phyloP scores from a whole-genome alignment of 305 asterid species.

The Fraxinus sp. region DNA sequence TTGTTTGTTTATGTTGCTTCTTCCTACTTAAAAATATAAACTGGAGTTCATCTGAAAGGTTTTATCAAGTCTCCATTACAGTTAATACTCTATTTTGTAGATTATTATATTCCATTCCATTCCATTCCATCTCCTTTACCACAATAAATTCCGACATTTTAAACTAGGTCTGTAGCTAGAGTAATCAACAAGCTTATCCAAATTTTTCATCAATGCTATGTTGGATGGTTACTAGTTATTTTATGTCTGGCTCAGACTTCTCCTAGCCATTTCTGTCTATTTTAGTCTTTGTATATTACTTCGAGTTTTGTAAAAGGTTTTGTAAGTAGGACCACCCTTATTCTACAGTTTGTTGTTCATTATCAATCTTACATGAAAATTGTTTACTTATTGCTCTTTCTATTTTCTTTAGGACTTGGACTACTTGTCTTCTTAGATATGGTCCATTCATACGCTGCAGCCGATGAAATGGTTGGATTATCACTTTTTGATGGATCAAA shows the following conservation, averaged over 20 bases:
- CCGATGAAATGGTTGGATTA: slow-evolving; percentile 96
- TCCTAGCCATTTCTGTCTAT: slow-evolving; percentile 7
- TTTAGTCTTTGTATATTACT: not conserved
- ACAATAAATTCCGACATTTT: not conserved
- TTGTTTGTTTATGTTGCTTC: not conserved
- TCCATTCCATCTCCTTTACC: not conserved
- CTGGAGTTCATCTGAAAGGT: not conserved
- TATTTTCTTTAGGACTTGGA: slow-evolving; percentile 70
- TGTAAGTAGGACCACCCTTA: slow-evolving; percentile 12
- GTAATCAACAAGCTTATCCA: not conserved
- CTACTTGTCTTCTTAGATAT: slow-evolving; percentile 83
- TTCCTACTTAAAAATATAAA: not conserved
- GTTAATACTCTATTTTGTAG: slow-evolving; percentile 7
- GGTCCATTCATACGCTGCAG: slow-evolving; percentile 94
- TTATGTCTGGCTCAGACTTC: not conserved
- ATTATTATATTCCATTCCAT: not conserved
- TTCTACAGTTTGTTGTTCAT: slow-evolving; percentile 18
- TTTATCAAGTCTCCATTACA: not conserved
- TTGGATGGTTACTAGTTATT: not conserved
- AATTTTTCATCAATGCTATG: not conserved
- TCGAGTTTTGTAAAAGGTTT: not conserved
- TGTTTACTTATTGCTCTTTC: slow-evolving; percentile 17
- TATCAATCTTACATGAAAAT: slow-evolving; percentile 20
- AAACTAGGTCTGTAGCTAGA: not conserved
- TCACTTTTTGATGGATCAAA: slow-evolving; percentile 96